phyloP scores from a whole-genome alignment of 495 filamentous ascomycete species.

The Aspergillus bridgeri region DNA sequence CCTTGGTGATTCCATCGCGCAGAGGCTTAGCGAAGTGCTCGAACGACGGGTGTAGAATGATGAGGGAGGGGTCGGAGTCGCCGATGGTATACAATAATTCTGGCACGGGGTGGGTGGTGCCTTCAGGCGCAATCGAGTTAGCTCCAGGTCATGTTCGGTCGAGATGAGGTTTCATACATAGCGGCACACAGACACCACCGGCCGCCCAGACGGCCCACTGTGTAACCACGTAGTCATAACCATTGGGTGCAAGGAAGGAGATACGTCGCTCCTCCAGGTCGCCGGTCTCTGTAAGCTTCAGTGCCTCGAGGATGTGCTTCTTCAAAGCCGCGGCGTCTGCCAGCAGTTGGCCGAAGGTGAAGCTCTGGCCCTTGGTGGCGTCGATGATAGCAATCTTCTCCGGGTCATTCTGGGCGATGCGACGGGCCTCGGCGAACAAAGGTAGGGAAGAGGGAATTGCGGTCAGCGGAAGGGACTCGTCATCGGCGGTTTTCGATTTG shows the following conservation, averaged over 20 bases:
- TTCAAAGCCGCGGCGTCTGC: constrained; percentile 66
- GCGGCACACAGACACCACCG: constrained; percentile 41
- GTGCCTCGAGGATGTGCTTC: constrained; percentile 55
- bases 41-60: constrained; percentile 40
- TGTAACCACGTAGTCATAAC: constrained; percentile 89
- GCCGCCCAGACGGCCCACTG: constrained; percentile 43
- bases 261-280: constrained; percentile 71
- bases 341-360: constrained; percentile 77
- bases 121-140: constrained; percentile 8
- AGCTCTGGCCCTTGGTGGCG: constrained; percentile 62
- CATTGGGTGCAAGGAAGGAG: constrained; percentile 81
- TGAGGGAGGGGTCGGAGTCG: constrained; percentile 42
- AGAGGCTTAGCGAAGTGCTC: constrained; percentile 31
- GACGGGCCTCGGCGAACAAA: constrained; percentile 61
- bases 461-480: neutral
- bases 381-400: constrained; percentile 71
- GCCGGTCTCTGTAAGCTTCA: constrained; percentile 35
- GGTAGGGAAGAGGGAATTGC: constrained; percentile 63
- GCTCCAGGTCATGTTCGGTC: neutral
- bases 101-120: constrained; percentile 46
- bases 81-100: constrained; percentile 42
- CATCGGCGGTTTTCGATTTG: neutral
- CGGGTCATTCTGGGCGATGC: constrained; percentile 56
- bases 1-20: constrained; percentile 24
- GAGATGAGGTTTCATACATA: constrained; percentile 27